phyloP scores from a whole-genome alignment of 1,284 basidiomycete species.

The Cutaneotrichosporon sp. region DNA sequence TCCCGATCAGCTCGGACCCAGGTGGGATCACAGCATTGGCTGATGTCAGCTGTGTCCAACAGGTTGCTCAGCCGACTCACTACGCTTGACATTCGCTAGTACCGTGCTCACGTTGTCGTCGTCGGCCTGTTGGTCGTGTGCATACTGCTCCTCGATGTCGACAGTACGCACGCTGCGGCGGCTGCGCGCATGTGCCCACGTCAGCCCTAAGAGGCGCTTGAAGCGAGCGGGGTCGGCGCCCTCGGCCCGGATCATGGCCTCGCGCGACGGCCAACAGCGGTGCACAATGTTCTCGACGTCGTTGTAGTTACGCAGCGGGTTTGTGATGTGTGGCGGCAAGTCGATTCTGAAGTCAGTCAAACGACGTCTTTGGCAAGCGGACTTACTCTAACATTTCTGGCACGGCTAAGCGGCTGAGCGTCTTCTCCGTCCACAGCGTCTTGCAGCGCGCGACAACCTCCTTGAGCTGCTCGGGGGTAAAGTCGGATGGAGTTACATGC shows the following conservation, averaged over 20 bases:
- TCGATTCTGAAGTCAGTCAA: constrained; percentile 38
- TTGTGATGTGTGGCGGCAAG: constrained; percentile 36
- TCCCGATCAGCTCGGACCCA: constrained; percentile 50
- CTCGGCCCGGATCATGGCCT: constrained; percentile 47
- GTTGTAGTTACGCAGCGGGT: constrained; percentile 42
- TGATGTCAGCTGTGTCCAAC: constrained; percentile 14
- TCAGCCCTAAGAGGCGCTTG: constrained; percentile 47
- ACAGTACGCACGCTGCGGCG: constrained; percentile 43
- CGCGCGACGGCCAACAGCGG: constrained; percentile 49
- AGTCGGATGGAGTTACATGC: constrained; percentile 48
- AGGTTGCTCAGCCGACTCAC: constrained; percentile 28
- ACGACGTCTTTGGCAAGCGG: not conserved
- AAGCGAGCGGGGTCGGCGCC: constrained; percentile 41
- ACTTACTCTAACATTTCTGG: constrained; percentile 53
- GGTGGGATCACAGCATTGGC: constrained; percentile 50
- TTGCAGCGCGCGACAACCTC: constrained; percentile 49
- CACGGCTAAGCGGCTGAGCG: constrained; percentile 48
- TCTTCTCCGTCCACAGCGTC: constrained; percentile 51
- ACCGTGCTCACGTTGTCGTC: constrained; percentile 48
- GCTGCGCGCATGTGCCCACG: constrained; percentile 49
- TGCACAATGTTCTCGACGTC: constrained; percentile 50
- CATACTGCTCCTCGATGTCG: constrained; percentile 48
- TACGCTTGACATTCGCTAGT: constrained; percentile 45
- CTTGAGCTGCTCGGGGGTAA: constrained; percentile 47
- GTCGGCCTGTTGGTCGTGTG: constrained; percentile 34